Percentiles rank a stretch among this genome's conserved stretches.
phyloP scores from a whole-genome alignment of 108 stramenopile genomes.

The Skeletonema marinoi region DNA sequence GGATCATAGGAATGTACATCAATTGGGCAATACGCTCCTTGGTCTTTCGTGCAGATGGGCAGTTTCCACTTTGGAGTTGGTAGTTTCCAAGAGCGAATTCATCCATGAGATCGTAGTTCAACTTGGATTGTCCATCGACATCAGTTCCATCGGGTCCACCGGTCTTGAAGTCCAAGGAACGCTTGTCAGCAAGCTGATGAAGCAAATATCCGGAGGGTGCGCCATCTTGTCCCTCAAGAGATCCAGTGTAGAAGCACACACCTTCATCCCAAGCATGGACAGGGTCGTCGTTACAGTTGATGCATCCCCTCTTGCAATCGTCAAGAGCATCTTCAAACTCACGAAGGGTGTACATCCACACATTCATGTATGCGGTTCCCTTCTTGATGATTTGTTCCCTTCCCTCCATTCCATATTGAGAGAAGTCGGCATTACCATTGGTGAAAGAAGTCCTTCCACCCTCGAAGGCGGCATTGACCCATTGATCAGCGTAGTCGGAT shows the following conservation, averaged over 20 bases:
- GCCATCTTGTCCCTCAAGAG: slow-evolving; percentile 58
- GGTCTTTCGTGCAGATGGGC: slow-evolving; percentile 47
- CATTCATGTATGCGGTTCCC: slow-evolving; percentile 61
- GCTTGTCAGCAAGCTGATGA: slow-evolving; percentile 67
- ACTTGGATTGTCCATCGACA: slow-evolving; percentile 46
- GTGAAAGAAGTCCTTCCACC: slow-evolving; percentile 45
- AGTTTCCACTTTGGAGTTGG: slow-evolving; percentile 53
- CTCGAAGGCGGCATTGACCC: slow-evolving; percentile 68
- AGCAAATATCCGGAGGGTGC: slow-evolving; percentile 53
- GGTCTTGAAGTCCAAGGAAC: slow-evolving; percentile 61
- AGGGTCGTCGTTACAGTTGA: slow-evolving; percentile 63
- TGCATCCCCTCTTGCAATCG: slow-evolving; percentile 63
- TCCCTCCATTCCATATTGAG: slow-evolving; percentile 20
- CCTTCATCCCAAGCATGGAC: slow-evolving; percentile 77
- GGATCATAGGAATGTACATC: slow-evolving; percentile 78
- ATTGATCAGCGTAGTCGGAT: slow-evolving; percentile 75
- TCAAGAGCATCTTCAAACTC: slow-evolving; percentile 76
- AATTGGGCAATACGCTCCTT: slow-evolving; percentile 53
- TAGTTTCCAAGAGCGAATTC: slow-evolving; percentile 56
- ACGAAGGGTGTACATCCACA: slow-evolving; percentile 77
- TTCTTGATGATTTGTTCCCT: slow-evolving; percentile 72
- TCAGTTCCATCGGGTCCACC: slow-evolving; percentile 56
- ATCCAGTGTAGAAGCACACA: slow-evolving; percentile 64
- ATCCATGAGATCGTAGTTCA: slow-evolving; percentile 60
- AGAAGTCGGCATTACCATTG: slow-evolving; percentile 73